Evolutionary conservation across 2,329 filamentous ascomycete species (phyloP).

Genomic region (Pleoardoris graminearum): DNA sequence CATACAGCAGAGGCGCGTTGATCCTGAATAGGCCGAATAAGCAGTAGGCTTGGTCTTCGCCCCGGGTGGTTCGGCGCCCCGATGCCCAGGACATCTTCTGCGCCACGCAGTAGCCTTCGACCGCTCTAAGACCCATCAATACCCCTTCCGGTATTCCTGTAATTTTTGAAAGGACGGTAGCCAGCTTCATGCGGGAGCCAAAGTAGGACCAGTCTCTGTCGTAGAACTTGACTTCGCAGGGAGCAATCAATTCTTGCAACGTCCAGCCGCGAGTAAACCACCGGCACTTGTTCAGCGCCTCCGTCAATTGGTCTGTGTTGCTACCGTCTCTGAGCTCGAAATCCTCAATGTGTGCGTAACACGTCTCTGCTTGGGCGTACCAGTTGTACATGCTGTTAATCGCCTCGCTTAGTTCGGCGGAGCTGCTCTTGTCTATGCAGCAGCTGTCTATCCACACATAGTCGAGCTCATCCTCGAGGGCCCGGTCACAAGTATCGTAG

Average conservation of each 20-base stretch:
- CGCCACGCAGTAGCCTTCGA: neutral
- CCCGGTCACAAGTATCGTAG: neutral
- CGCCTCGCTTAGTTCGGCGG: slow-evolving; percentile 1
- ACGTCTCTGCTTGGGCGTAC: slow-evolving; percentile 11
- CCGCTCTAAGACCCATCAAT: neutral
- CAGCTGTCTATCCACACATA: slow-evolving; percentile 14
- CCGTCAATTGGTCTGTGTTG: neutral
- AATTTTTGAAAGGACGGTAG: neutral
- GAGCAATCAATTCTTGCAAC: slow-evolving; percentile 12
- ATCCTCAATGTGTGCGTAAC: slow-evolving; percentile 14
- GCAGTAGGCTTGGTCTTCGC: slow-evolving; percentile 36
- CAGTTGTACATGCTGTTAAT: slow-evolving; percentile 13
- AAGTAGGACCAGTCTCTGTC: slow-evolving; percentile 3
- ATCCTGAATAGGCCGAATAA: slow-evolving; percentile 32
- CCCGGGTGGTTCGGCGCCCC: slow-evolving; percentile 8
- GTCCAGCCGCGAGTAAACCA: slow-evolving; percentile 19
- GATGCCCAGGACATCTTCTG: slow-evolving; percentile 15
- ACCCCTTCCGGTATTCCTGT: neutral
- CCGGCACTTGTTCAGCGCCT: neutral
- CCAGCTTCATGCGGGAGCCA: slow-evolving; percentile 3
- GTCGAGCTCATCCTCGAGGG: neutral
- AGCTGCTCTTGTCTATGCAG: slow-evolving; percentile 18
- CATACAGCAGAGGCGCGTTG: slow-evolving; percentile 30
- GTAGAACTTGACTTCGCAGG: slow-evolving; percentile 12
- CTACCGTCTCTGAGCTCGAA: neutral